Base-by-base conservation (phyloP, 768 basidiomycete genomes). In the Piloderma croceum region DNA sequence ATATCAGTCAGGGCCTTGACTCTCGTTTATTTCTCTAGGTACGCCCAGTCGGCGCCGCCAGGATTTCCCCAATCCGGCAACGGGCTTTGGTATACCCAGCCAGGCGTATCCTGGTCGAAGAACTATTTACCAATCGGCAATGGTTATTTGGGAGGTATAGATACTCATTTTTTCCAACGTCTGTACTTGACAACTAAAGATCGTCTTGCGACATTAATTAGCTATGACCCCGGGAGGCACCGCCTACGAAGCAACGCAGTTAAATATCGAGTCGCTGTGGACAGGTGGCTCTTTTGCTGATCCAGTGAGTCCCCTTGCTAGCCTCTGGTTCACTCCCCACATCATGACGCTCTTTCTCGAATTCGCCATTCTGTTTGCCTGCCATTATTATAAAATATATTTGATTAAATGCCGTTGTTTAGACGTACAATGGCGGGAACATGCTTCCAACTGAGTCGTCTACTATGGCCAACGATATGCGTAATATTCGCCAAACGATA, bases 191-290 rank as follows among this genome's bases (percentile, higher is more conserved):
- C n/a, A n/a, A n/a, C n/a, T n/a, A n/a, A n/a, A n/a, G n/a, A n/a
- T n/a, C n/a, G n/a, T n/a, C n/a, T n/a, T n/a, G n/a, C n/a, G n/a
- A n/a, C n/a, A n/a, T n/a, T n/a, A n/a, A n/a, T n/a, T 39, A 83
- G 84, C 81, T 6, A 83, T 79, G 73, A 58, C 79, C 15, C 74
- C 74, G 6, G 83, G 84, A 2, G 80, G 77, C 4, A 75, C 77
- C 1, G 50, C 56, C 3, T 70, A 74, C 29, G 84, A 87, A 57
- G 63, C 63, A 12, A 77, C 71, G 7, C 81, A 81, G 45, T 62
- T 88, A 20, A 87, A 88, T 52, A 79, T 88, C 34, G 84, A 88
- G 52, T 78, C 79, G 11, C 62, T 88, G 7, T 87, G 85, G 84
- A 71, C 77, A 15, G 84, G 84, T 15, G 84, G 84, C 3, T 79